These are phyloP conservation scores for Apiosordaria backusii DNA, from an alignment of 495 filamentous ascomycete genomes.

Conservation along the genomic window DNA sequence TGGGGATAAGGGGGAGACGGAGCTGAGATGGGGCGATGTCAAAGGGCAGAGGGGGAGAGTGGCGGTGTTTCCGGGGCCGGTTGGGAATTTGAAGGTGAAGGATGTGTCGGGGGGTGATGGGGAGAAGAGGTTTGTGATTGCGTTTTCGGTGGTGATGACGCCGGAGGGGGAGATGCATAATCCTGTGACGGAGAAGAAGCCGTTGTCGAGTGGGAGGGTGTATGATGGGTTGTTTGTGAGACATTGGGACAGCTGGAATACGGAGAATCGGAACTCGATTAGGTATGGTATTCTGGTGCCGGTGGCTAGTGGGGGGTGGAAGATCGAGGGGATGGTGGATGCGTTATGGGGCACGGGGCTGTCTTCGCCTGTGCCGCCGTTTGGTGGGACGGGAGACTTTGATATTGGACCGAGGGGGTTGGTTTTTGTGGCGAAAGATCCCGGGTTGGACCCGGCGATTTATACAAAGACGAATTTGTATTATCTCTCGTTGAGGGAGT, in stretches of 20 bases:
- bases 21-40: constrained; percentile 60
- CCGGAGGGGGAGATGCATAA: constrained; percentile 62
- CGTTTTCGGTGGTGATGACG: constrained; percentile 59
- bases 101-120: constrained; percentile 57
- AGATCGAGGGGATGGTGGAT: constrained; percentile 48
- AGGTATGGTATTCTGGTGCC: constrained; percentile 66
- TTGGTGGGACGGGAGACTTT: constrained; percentile 55
- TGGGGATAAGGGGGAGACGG: constrained; percentile 54
- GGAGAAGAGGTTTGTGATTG: constrained; percentile 51
- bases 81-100: constrained; percentile 73
- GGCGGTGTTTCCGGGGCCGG: constrained; percentile 59
- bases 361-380: constrained; percentile 59
- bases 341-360: constrained; percentile 54
- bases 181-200: constrained; percentile 51
- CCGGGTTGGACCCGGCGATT: constrained; percentile 67
- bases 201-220: constrained; percentile 57
- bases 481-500: constrained; percentile 61
- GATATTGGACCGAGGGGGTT: constrained; percentile 56
- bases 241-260: constrained; percentile 72
- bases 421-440: constrained; percentile 84
- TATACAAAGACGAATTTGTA: constrained; percentile 81
- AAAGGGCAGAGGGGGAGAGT: constrained; percentile 55
- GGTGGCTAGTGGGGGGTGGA: constrained; percentile 41
- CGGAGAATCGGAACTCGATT: constrained; percentile 65
- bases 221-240: constrained; percentile 70